These are phyloP conservation scores for Tricholoma saponaceum DNA, from an alignment of 768 basidiomycete species.

Conservation along the genomic window DNA sequence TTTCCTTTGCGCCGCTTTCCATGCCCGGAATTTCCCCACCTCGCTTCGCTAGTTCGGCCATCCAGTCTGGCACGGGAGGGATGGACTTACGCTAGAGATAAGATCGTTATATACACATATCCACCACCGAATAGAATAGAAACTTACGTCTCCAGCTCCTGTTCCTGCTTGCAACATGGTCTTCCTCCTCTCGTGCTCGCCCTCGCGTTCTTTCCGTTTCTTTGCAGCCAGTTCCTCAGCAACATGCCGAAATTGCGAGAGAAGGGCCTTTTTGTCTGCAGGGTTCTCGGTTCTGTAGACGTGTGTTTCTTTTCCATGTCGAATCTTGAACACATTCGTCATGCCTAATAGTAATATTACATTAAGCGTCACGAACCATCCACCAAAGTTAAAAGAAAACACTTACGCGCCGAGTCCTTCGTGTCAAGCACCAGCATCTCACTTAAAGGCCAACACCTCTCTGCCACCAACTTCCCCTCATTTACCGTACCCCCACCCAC, in stretches of 20 bases:
- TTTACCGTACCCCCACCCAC: conserved; percentile 39
- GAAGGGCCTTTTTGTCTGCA: conserved; percentile 81
- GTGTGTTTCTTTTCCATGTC: conserved; percentile 89
- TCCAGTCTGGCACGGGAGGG: conserved; percentile 72
- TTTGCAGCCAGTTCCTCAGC: conserved; percentile 89
- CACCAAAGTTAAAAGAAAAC: not conserved
- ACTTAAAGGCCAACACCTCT: conserved; percentile 87
- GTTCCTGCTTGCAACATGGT: conserved; percentile 57
- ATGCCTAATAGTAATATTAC: conserved; percentile 41
- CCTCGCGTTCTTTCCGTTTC: conserved; percentile 90
- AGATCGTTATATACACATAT: conserved; percentile 29
- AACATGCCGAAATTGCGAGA: conserved; percentile 85
- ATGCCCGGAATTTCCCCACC: conserved; percentile 44
- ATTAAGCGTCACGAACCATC: not conserved
- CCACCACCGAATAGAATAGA: conserved; percentile 22
- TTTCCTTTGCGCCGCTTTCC: conserved; percentile 55
- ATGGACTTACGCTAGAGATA: conserved; percentile 21
- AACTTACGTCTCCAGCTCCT: conserved; percentile 37
- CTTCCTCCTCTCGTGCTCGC: conserved; percentile 86
- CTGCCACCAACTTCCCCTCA: conserved; percentile 84
- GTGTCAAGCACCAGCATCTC: conserved; percentile 96
- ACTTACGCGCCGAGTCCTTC: conserved; percentile 87
- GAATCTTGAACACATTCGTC: conserved; percentile 96
- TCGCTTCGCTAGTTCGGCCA: conserved; percentile 61
- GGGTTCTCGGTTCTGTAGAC: conserved; percentile 85